Percentiles rank a stretch among this genome's conserved stretches.
phyloP scores from a whole-genome alignment of 495 filamentous ascomycete genomes.

The Cenococcum geophilum region DNA sequence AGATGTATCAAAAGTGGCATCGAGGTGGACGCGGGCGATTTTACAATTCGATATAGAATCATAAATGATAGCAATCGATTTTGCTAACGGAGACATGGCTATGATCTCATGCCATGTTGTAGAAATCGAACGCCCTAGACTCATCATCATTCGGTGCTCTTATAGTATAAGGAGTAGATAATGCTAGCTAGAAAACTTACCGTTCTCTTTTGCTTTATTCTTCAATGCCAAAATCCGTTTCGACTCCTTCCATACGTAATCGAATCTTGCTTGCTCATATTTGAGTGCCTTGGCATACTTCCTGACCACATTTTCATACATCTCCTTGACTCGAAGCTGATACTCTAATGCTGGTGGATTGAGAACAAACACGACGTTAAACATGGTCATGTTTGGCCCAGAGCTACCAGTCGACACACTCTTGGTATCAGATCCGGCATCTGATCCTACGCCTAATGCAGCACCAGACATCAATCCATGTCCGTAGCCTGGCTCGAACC shows the following conservation, averaged over 20 bases:
- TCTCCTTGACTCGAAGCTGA: conserved; percentile 63
- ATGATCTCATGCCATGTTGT: conserved; percentile 64
- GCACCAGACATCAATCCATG: conserved; percentile 32
- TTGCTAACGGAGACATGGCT: conserved; percentile 68
- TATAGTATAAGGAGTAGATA: conserved; percentile 34
- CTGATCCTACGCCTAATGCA: conserved; percentile 23
- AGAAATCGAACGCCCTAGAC: conserved; percentile 49
- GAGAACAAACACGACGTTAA: conserved; percentile 90
- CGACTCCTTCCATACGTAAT: conserved; percentile 84
- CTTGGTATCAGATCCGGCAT: conserved; percentile 31
- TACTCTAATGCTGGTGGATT: conserved; percentile 72
- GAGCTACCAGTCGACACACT: conserved; percentile 41
- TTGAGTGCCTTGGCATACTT: conserved; percentile 85
- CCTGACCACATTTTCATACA: conserved; percentile 82
- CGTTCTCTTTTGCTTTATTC: conserved; percentile 66
- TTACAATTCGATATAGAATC: conserved; percentile 71
- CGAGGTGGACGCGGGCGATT: conserved; percentile 67
- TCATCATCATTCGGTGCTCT: conserved; percentile 20
- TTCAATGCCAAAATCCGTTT: conserved; percentile 70
- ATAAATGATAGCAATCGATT: conserved; percentile 74
- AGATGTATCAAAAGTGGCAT: conserved; percentile 58
- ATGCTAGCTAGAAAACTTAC: conserved; percentile 15
- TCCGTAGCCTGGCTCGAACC: conserved; percentile 35
- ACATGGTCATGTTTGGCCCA: conserved; percentile 76
- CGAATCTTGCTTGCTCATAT: conserved; percentile 78